These are phyloP conservation scores for Kwoniella newhampshirensis DNA, from an alignment of 768 basidiomycete genomes.

Conservation along the genomic window DNA sequence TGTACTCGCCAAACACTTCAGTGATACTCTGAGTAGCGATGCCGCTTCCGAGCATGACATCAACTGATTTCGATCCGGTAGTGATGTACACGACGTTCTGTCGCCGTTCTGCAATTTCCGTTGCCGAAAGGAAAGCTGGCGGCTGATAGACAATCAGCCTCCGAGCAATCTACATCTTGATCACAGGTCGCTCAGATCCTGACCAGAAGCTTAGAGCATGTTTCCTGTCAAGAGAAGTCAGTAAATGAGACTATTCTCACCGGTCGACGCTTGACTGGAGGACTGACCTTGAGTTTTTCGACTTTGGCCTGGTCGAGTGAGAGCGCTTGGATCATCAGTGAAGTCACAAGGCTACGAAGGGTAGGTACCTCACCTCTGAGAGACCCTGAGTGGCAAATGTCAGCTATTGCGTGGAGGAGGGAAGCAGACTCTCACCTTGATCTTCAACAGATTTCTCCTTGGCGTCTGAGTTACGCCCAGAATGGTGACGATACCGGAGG, in stretches of 20 bases:
- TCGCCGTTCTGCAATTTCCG: slow-evolving; percentile 67
- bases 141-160: slow-evolving; percentile 61
- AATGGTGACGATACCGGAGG: slow-evolving; percentile 51
- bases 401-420: slow-evolving; percentile 1
- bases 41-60: slow-evolving; percentile 82
- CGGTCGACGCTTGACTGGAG: not conserved
- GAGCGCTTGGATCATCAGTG: no score
- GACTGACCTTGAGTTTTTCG: slow-evolving; percentile 83
- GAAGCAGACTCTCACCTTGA: slow-evolving; percentile 70
- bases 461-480: slow-evolving; percentile 79
- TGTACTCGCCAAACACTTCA: slow-evolving; percentile 95
- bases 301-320: slow-evolving; percentile 69
- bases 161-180: not conserved
- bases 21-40: slow-evolving; percentile 90
- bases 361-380: slow-evolving; percentile 64
- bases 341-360: not conserved
- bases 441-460: slow-evolving; percentile 81
- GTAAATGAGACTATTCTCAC: slow-evolving; percentile 1
- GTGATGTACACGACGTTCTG: slow-evolving; percentile 80
- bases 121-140: slow-evolving; percentile 84
- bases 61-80: slow-evolving; percentile 89
- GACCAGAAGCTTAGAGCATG: slow-evolving; percentile 81
- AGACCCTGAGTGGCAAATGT: slow-evolving; percentile 64
- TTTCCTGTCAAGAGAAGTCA: slow-evolving; percentile 64
- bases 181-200: slow-evolving; percentile 17